phyloP scores from a whole-genome alignment of 306 rosid genomes.

The Glycine latifolia region DNA sequence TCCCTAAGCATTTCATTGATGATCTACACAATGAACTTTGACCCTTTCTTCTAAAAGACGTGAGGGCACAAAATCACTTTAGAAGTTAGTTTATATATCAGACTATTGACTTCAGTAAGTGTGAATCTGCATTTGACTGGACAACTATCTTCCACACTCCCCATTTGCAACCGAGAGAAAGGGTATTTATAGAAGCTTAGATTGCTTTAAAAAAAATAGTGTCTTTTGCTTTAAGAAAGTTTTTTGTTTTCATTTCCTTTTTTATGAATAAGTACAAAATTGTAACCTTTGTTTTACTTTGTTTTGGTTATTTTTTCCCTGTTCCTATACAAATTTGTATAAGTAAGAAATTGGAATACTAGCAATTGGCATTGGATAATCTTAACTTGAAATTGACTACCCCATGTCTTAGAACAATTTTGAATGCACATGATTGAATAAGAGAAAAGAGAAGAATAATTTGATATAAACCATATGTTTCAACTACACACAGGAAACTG shows the following conservation, averaged over 20 bases:
- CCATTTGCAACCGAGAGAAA: slow-evolving; percentile 2
- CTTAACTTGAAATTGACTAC: slow-evolving; percentile 4
- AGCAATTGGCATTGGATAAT: background rate
- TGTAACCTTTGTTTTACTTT: background rate
- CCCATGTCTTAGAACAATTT: background rate
- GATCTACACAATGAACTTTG: slow-evolving; percentile 11
- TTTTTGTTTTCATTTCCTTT: background rate
- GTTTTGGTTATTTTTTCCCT: background rate
- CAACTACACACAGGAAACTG: background rate
- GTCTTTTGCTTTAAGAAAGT: background rate
- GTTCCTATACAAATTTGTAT: background rate
- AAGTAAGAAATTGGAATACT: background rate
- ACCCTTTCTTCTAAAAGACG: background rate
- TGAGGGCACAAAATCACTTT: background rate
- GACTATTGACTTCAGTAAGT: background rate
- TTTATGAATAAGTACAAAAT: background rate
- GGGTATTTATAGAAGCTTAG: background rate
- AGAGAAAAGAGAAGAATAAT: background rate
- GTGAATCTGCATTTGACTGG: slow-evolving; percentile 18
- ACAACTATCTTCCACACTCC: background rate
- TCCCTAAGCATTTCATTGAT: slow-evolving; percentile 7
- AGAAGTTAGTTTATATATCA: background rate
- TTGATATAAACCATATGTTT: background rate
- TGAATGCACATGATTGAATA: background rate
- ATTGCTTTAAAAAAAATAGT: background rate